phyloP scores from a whole-genome alignment of 352 stramenopile species.

The Chrysophaeum taylorii region DNA sequence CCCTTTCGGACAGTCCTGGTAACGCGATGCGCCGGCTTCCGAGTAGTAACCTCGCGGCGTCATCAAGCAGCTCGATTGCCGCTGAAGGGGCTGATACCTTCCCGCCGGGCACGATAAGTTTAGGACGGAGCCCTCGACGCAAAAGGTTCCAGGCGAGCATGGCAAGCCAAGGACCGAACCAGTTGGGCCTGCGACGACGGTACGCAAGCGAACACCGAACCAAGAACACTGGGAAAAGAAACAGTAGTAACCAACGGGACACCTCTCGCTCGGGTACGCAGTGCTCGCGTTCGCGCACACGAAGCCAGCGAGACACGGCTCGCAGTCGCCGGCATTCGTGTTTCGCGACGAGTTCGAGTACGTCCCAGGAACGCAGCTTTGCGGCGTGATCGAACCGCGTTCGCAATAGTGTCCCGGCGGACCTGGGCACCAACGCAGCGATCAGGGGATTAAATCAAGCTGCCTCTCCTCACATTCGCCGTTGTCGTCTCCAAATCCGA shows the following conservation, averaged over 20 bases:
- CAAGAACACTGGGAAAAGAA: no score
- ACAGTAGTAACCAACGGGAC: slow-evolving; percentile 26
- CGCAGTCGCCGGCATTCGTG: slow-evolving; percentile 33
- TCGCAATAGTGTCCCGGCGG: slow-evolving; percentile 67
- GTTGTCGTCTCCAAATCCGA: slow-evolving; percentile 62
- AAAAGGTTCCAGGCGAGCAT: slow-evolving; percentile 23
- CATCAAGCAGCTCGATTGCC: neutral
- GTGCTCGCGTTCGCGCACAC: slow-evolving; percentile 34
- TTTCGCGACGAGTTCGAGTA: slow-evolving; percentile 52
- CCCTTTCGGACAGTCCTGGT: slow-evolving; percentile 26
- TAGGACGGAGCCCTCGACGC: slow-evolving; percentile 1
- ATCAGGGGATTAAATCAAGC: slow-evolving; percentile 39
- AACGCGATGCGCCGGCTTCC: neutral
- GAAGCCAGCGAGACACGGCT: slow-evolving; percentile 28
- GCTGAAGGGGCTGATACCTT: neutral
- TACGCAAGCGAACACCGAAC: no score
- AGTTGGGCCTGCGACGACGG: slow-evolving; percentile 6
- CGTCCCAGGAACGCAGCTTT: slow-evolving; percentile 60
- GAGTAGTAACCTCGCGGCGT: slow-evolving; percentile 30
- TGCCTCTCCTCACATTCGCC: slow-evolving; percentile 61
- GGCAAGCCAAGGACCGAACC: slow-evolving; percentile 4
- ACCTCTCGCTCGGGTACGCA: slow-evolving; percentile 19
- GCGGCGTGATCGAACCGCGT: slow-evolving; percentile 39
- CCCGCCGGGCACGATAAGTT: slow-evolving; percentile 44
- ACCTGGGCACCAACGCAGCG: slow-evolving; percentile 44